A percentile compares a stretch with the other conserved stretches of the same genome.
phyloP scores from a whole-genome alignment of 2,329 filamentous ascomycete species.

The Pyricularia grisea region DNA sequence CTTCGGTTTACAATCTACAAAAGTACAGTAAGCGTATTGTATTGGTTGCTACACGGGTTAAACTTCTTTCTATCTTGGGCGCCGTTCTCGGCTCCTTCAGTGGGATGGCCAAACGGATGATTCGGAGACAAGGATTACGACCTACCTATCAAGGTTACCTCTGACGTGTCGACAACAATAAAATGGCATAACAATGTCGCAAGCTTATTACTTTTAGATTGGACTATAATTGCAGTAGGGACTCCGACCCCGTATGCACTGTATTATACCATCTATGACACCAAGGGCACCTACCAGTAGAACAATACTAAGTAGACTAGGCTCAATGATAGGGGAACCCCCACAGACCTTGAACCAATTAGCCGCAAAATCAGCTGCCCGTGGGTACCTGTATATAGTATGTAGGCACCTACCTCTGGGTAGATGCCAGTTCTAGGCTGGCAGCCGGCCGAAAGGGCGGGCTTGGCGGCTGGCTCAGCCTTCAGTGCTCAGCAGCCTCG shows the following conservation, averaged over 20 bases:
- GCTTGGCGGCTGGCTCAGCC: not conserved
- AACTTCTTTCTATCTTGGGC: not conserved
- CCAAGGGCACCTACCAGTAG: not conserved
- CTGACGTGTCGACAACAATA: not conserved
- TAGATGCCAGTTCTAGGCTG: not conserved
- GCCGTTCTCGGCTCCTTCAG: not conserved
- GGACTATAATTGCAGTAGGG: not conserved
- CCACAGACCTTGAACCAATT: not conserved
- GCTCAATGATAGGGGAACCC: not conserved
- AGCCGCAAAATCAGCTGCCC: not conserved
- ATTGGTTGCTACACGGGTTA: not conserved
- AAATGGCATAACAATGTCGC: not conserved
- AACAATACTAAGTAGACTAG: not conserved
- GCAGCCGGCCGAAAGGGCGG: not conserved
- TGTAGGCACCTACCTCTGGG: not conserved
- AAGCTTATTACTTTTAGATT: not conserved
- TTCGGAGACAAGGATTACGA: not conserved
- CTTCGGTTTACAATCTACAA: too few relatives aligned
- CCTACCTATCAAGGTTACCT: not conserved
- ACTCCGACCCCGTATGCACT: not conserved
- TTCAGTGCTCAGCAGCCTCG: not conserved
- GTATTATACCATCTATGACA: not conserved
- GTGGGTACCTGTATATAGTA: not conserved
- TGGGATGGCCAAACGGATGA: not conserved
- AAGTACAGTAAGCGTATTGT: not conserved